These are phyloP conservation scores for Hymenoscyphus fraxineus DNA, from an alignment of 2,329 filamentous ascomycete species.

Conservation along the genomic window DNA sequence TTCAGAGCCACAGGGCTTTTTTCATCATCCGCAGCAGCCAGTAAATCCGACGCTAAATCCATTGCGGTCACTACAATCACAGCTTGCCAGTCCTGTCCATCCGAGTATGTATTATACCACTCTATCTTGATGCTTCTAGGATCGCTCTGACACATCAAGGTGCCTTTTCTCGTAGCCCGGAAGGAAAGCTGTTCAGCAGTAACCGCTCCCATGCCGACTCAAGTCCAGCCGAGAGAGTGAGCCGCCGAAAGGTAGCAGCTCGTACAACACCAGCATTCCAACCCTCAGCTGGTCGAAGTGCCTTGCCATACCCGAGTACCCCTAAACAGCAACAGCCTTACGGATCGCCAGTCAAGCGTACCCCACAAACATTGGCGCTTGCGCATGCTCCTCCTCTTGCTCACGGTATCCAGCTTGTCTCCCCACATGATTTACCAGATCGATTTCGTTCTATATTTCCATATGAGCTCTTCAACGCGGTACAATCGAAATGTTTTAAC, in stretches of 20 bases:
- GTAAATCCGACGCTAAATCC: conserved; percentile 19
- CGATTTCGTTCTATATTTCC: conserved; percentile 66
- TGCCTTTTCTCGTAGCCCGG: conserved; percentile 22
- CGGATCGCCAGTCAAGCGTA: conserved; percentile 1
- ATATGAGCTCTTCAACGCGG: conserved; percentile 73
- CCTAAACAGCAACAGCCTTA: conserved; percentile 13
- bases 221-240: conserved; percentile 31
- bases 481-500: conserved; percentile 76
- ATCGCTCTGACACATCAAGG: conserved; percentile 24
- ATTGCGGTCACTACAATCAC: conserved; percentile 27
- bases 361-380: conserved; percentile 19
- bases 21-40: conserved; percentile 16
- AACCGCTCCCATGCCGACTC: conserved; percentile 28
- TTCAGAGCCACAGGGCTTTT: conserved; percentile 13
- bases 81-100: conserved; percentile 31
- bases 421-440: conserved; percentile 61
- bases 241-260: conserved; percentile 23
- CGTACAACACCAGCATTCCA: conserved; percentile 10
- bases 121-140: neutral
- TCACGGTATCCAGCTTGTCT: conserved; percentile 55
- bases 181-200: conserved; percentile 8
- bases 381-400: conserved; percentile 31
- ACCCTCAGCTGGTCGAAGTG: neutral
- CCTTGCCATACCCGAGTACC: conserved; percentile 12
- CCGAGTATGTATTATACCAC: conserved; percentile 24